Base-by-base conservation (phyloP, 768 basidiomycete genomes). In the Galerina sulciceps region DNA sequence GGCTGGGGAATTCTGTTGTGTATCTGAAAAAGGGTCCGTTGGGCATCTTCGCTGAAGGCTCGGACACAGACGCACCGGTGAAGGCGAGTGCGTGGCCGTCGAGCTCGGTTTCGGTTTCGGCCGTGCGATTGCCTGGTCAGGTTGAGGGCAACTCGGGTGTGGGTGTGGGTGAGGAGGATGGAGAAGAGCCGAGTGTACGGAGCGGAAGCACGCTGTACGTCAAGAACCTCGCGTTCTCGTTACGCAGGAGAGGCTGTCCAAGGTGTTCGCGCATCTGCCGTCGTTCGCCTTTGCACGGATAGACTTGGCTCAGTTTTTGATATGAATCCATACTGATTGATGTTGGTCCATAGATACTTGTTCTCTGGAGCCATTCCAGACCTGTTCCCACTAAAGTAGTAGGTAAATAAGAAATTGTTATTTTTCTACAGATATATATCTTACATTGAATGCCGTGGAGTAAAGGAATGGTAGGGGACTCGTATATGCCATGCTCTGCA, bases 181-280 rank as follows among this genome's bases (percentile, higher is more conserved):
- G n/a, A n/a, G n/a, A n/a, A n/a, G n/a, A n/a, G n/a, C n/a, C n/a
- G n/a, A n/a, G n/a, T 14, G 69, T 85, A n/a, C 79, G 81, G 17
- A 79, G 80, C 0, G 95, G 93, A 1, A 81, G 90, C 41, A 98
- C 96, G 15, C 82, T 98, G 13, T 98, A 94, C 73, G 81, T 98
- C 73, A 98, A 98, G 85, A 98, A 98, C 66, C 77, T 99, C 42
- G 81, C 93, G n/a, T 99, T 98, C 76, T 79, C 85, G n/a, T 95
- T 35, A 90, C 93, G 0, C 78, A 87, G 35, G 89, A 90, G 57
- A 81, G 87, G 20, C 80, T 99, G 13, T 75, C 75, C 4, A 79
- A 85, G 46, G 81, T 90, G 36, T 92, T 96, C 69, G 80, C 85
- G 34, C 80, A 87, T 59, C 78, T 98, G 0, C 88, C 92, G 2